Base-by-base conservation (phyloP, 202 grass and related monocot genomes). In the Panicum hallii region DNA sequence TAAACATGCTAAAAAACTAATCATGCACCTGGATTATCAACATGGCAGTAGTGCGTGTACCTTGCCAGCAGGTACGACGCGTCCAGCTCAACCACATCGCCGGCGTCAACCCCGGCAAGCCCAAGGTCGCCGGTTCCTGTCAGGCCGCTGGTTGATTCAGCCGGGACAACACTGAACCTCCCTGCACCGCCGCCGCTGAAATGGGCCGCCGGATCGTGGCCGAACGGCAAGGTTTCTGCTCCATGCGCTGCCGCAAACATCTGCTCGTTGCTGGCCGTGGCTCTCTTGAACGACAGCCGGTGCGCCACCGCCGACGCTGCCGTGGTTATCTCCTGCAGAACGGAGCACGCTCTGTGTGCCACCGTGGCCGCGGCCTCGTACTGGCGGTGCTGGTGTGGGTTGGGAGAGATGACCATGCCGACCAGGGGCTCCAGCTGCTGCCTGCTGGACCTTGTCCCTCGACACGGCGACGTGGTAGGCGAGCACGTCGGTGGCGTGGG, bases 11-110 rank as follows among this genome's bases (percentile, higher is more conserved):
- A n/a, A n/a, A n/a, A n/a, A n/a, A n/a, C n/a, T n/a, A n/a, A n/a
- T n/a, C n/a, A n/a, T n/a, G n/a, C n/a, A n/a, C n/a, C n/a, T n/a
- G n/a, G n/a, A n/a, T n/a, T n/a, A n/a, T n/a, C n/a, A n/a, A n/a
- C n/a, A n/a, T n/a, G n/a, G 83, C 95, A 98, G 74, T 90, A 89
- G 90, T 98, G 95, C 56, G 93, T 95, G 83, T 88, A 95, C 86
- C 92, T 98, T 34, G 95, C 95, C 43, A 98, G 87, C 60, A 98
- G 70, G 63, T 90, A 88, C 12, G 83, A 62, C 52, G 91, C 95
- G 26, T 98, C 89, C 41, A 95, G 69, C 80, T 98, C 93, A 32
- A 32, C 32, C 32, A 32, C 32, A 32, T 32, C 32, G 32, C 32
- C 32, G 32, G 32, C 32, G 32, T 32, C 32, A 32, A 1, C 32